Percentiles rank a stretch among this genome's conserved stretches.
These are phyloP conservation scores for Phascolomyces articulosus DNA, from an alignment of 371 early-diverging fungal genomes.

Conservation along the genomic window DNA sequence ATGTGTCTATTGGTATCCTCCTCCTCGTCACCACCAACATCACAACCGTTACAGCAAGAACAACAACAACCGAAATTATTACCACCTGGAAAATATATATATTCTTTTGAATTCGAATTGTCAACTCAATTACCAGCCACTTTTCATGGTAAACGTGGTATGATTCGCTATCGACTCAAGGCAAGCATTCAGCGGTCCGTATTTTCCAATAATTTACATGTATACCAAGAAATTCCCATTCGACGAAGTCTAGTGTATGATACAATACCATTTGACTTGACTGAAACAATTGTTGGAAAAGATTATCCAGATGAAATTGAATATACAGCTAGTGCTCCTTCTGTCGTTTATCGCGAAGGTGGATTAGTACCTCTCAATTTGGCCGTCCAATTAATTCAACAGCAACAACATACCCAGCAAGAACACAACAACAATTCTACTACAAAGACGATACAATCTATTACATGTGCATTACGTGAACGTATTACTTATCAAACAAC, in stretches of 20 bases:
- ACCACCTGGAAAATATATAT: constrained; percentile 35
- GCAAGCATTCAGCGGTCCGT: constrained; percentile 40
- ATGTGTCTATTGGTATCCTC: constrained; percentile 17
- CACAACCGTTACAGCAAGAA: neutral
- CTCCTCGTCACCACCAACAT: no score
- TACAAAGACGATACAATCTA: constrained; percentile 23
- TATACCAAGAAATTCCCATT: constrained; percentile 32
- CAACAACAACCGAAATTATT: constrained; percentile 9
- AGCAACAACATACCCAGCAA: constrained; percentile 24
- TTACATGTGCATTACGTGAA: constrained; percentile 50
- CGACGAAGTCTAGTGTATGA: constrained; percentile 45
- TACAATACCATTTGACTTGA: constrained; percentile 15
- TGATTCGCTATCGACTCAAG: constrained; percentile 40
- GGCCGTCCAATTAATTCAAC: constrained; percentile 18
- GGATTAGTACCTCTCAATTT: constrained; percentile 44
- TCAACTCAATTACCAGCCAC: constrained; percentile 43
- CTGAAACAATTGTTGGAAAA: constrained; percentile 33
- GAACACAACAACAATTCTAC: neutral
- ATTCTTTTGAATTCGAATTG: constrained; percentile 43
- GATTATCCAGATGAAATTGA: constrained; percentile 31
- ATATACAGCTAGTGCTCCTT: constrained; percentile 45
- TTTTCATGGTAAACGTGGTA: constrained; percentile 47
- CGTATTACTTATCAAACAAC: constrained; percentile 43
- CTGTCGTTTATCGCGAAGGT: constrained; percentile 48
- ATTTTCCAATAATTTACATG: constrained; percentile 35